Percentiles rank a stretch among this genome's conserved stretches.
phyloP scores from a whole-genome alignment of 495 filamentous ascomycete species.

The Schizothecium vesticola region DNA sequence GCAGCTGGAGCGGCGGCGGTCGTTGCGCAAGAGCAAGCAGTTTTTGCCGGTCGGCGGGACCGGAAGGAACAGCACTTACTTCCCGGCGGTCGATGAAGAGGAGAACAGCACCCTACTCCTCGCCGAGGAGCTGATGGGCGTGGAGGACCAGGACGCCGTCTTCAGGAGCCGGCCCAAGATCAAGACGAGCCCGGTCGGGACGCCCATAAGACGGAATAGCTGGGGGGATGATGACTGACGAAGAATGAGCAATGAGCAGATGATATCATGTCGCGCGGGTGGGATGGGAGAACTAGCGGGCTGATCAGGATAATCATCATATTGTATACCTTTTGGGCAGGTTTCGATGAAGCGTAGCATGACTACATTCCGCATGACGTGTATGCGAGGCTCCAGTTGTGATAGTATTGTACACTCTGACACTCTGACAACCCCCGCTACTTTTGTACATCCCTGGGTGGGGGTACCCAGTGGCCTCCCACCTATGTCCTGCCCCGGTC shows the following conservation, averaged over 20 bases:
- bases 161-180: conserved; percentile 82
- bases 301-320: background rate
- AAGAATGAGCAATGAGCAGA: conserved; percentile 2
- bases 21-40: conserved; percentile 40
- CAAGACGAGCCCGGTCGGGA: conserved; percentile 64
- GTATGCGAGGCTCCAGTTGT: background rate
- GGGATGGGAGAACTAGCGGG: background rate
- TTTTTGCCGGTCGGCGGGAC: conserved; percentile 6
- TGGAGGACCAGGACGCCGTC: conserved; percentile 74
- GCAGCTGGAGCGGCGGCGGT: conserved; percentile 53
- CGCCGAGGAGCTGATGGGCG: conserved; percentile 27
- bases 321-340: background rate
- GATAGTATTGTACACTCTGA: background rate
- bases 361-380: background rate
- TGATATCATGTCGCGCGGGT: background rate
- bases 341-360: background rate
- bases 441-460: background rate
- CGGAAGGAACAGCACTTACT: conserved; percentile 27
- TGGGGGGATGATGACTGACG: conserved; percentile 14
- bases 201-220: conserved; percentile 37
- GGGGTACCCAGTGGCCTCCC: too few relatives aligned
- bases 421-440: background rate
- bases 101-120: conserved; percentile 26
- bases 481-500: background rate
- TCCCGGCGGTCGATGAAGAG: conserved; percentile 39